A percentile compares a stretch with the other conserved stretches of the same genome.
phyloP scores from a whole-genome alignment of 2,329 filamentous ascomycete genomes.

The Dothideomycetidae sp. region DNA sequence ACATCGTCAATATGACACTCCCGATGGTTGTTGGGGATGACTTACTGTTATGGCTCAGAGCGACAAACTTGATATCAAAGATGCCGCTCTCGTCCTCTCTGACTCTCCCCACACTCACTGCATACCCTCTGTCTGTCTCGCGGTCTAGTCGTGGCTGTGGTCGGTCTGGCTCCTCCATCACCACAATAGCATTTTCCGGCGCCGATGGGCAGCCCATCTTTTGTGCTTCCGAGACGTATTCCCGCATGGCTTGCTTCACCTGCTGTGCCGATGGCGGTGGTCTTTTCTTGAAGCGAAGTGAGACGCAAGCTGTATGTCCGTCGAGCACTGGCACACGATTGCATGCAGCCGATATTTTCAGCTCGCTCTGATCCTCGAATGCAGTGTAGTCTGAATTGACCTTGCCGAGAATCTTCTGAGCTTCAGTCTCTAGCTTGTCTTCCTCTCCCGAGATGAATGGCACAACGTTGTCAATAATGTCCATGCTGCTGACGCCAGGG shows the following conservation, averaged over 20 bases:
- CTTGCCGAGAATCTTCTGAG: slow-evolving; percentile 78
- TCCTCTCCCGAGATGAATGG: slow-evolving; percentile 89
- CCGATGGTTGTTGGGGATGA: no score
- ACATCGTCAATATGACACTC: no score
- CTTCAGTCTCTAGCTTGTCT: slow-evolving; percentile 89
- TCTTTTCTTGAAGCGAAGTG: slow-evolving; percentile 62
- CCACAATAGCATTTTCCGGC: slow-evolving; percentile 64
- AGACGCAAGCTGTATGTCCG: slow-evolving; percentile 90
- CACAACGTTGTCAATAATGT: slow-evolving; percentile 90
- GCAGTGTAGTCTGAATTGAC: slow-evolving; percentile 58
- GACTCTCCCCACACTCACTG: slow-evolving; percentile 78
- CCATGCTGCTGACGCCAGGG: slow-evolving; percentile 82
- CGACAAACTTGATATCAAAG: slow-evolving; percentile 91
- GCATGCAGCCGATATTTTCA: slow-evolving; percentile 75
- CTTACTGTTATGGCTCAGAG: slow-evolving; percentile 67
- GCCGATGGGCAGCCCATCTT: slow-evolving; percentile 76
- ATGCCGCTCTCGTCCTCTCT: slow-evolving; percentile 75
- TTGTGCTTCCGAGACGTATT: slow-evolving; percentile 71
- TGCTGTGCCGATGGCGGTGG: slow-evolving; percentile 61
- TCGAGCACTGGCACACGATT: slow-evolving; percentile 92
- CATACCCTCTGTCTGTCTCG: slow-evolving; percentile 72
- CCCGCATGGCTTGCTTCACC: slow-evolving; percentile 63
- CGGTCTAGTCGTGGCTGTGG: slow-evolving; percentile 86
- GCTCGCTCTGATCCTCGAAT: slow-evolving; percentile 58
- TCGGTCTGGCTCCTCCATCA: slow-evolving; percentile 79